phyloP scores from a whole-genome alignment of 164 flowering plant species.

The Magnolia changhungtana region DNA sequence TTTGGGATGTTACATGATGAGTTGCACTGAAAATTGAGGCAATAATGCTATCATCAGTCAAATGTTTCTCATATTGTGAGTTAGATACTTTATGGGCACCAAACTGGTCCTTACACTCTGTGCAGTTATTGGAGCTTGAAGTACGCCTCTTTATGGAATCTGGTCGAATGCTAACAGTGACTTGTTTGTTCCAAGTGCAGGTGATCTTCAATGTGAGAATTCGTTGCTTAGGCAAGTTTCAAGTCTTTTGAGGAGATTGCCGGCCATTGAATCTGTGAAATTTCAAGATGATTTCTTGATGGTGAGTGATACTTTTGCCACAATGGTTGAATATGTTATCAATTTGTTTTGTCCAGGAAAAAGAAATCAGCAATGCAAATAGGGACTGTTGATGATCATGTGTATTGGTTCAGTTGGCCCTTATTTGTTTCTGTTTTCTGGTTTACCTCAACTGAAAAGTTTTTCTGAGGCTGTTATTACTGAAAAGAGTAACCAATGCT shows the following conservation, averaged over 20 bases:
- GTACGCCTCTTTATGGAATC: neutral
- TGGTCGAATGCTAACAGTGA: neutral
- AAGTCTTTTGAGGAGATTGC: constrained; percentile 85
- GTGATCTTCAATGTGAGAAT: constrained; percentile 80
- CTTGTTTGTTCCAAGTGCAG: constrained; percentile 29
- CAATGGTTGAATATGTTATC: neutral
- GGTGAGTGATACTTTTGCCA: constrained; percentile 41
- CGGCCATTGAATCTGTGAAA: constrained; percentile 81
- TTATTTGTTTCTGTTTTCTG: too few relatives aligned
- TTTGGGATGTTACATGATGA: too few relatives aligned
- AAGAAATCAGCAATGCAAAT: neutral
- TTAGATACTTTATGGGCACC: too few relatives aligned
- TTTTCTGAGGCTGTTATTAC: too few relatives aligned
- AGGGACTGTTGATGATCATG: too few relatives aligned
- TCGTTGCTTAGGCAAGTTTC: constrained; percentile 89
- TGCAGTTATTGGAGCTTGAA: neutral
- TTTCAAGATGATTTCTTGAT: constrained; percentile 96
- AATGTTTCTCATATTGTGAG: too few relatives aligned
- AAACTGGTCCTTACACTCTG: too few relatives aligned
- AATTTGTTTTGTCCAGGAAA: neutral
- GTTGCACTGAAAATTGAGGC: too few relatives aligned
- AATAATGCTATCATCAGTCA: too few relatives aligned
- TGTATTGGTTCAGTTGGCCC: neutral
- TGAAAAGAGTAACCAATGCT: neutral
- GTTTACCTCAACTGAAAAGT: too few relatives aligned